phyloP scores from a whole-genome alignment of 1,284 basidiomycete genomes.

The Lignosus rhinocerotis region DNA sequence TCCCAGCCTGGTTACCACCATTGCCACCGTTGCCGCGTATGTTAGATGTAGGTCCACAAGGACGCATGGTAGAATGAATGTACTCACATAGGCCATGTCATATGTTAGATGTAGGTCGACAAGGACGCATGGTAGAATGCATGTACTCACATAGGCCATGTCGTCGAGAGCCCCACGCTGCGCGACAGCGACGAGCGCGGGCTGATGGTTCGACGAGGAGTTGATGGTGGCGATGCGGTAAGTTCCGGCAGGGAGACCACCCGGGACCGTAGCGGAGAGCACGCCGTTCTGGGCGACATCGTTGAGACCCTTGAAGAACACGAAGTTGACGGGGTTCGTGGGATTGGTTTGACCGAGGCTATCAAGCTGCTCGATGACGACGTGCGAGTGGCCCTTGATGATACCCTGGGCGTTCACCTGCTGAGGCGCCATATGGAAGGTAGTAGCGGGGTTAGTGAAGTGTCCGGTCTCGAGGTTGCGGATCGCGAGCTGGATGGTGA shows the following conservation, averaged over 20 bases:
- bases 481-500: constrained; percentile 51
- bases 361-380: constrained; percentile 51
- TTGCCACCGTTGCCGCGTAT: too few relatives aligned
- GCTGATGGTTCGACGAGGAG: constrained; percentile 56
- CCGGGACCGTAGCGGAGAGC: constrained; percentile 46
- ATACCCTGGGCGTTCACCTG: constrained; percentile 38
- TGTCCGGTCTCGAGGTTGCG: constrained; percentile 46
- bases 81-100: constrained; percentile 58
- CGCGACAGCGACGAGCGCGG: constrained; percentile 54
- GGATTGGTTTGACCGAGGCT: constrained; percentile 45
- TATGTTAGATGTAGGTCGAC: constrained; percentile 30
- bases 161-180: constrained; percentile 63
- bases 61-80: background rate
- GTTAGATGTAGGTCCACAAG: constrained; percentile 30
- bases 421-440: constrained; percentile 54
- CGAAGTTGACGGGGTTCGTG: constrained; percentile 52
- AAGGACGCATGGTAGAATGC: constrained; percentile 1
- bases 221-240: constrained; percentile 58
- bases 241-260: constrained; percentile 54
- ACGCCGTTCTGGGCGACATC: constrained; percentile 45
- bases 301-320: constrained; percentile 66
- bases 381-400: constrained; percentile 59
- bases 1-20: background rate
- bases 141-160: constrained; percentile 51
- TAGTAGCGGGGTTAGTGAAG: constrained; percentile 54